These are phyloP conservation scores for Oleoguttula mirabilis DNA, from an alignment of 495 filamentous ascomycete species.

Conservation along the genomic window DNA sequence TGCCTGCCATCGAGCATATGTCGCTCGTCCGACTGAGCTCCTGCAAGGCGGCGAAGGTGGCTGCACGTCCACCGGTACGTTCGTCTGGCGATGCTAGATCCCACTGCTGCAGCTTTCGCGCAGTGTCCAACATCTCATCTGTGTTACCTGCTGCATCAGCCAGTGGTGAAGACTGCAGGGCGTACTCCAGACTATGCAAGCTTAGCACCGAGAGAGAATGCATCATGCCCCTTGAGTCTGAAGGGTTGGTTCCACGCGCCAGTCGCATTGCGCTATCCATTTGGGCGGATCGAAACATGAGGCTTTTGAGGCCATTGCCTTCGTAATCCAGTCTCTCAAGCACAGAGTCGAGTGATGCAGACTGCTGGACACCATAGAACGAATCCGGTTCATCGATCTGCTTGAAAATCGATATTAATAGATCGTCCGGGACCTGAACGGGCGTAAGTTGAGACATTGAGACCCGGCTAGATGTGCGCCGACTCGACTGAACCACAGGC, in stretches of 20 bases:
- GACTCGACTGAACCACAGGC: constrained; percentile 26
- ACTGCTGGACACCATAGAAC: constrained; percentile 85
- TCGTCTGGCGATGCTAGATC: constrained; percentile 64
- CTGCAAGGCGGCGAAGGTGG: constrained; percentile 70
- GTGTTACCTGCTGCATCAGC: constrained; percentile 43
- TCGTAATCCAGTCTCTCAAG: constrained; percentile 84
- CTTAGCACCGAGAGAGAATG: constrained; percentile 54
- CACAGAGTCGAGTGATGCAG: constrained; percentile 59
- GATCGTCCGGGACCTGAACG: constrained; percentile 41
- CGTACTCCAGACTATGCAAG: constrained; percentile 59
- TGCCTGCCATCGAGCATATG: constrained; percentile 35
- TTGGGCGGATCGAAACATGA: constrained; percentile 83
- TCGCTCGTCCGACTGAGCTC: constrained; percentile 57
- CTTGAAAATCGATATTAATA: constrained; percentile 70
- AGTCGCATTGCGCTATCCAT: constrained; percentile 70
- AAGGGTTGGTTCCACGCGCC: constrained; percentile 28
- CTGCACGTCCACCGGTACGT: constrained; percentile 43
- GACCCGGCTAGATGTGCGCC: constrained; percentile 8
- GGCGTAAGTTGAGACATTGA: constrained; percentile 9
- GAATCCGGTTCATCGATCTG: constrained; percentile 91
- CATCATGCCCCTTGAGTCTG: constrained; percentile 39
- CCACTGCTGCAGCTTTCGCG: constrained; percentile 82
- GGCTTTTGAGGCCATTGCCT: constrained; percentile 70
- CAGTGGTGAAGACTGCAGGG: constrained; percentile 45
- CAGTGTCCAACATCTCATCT: constrained; percentile 56